phyloP scores from a whole-genome alignment of 495 filamentous ascomycete species.

The Penicilliopsis zonata region DNA sequence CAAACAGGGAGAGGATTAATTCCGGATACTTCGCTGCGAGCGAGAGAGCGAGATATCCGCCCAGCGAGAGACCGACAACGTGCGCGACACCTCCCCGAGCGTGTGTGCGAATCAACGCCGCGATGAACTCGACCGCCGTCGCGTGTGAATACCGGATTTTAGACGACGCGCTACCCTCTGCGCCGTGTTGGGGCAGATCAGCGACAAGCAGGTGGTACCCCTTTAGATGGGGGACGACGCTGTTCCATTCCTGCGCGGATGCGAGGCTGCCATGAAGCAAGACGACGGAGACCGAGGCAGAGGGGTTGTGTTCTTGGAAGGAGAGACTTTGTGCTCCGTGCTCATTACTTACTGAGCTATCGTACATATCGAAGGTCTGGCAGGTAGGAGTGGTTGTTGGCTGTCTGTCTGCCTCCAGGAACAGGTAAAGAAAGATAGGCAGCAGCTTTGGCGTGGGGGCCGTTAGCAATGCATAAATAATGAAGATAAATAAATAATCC shows the following conservation, averaged over 20 bases:
- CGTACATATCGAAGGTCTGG: no score
- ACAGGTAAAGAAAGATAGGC: no score
- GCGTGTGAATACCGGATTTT: neutral
- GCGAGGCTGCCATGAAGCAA: neutral
- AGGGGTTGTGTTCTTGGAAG: neutral
- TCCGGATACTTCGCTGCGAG: neutral
- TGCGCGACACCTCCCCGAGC: neutral
- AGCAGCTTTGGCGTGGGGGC: no score
- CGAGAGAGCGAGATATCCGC: neutral
- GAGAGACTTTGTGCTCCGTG: neutral
- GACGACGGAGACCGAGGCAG: constrained; percentile 1
- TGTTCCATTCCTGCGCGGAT: neutral
- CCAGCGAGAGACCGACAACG: neutral
- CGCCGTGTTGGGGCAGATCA: neutral
- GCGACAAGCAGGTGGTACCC: neutral
- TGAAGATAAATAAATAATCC: no score
- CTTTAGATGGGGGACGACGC: neutral
- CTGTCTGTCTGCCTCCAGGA: no score
- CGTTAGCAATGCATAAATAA: no score
- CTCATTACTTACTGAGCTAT: no score
- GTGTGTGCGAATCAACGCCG: neutral
- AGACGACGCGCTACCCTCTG: neutral
- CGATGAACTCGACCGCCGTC: neutral
- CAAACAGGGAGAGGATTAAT: neutral
- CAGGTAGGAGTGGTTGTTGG: no score